Percentiles rank a stretch among this genome's conserved stretches.
Conservation (phyloP, 345 rosid species). For the Acer negundo region DNA sequence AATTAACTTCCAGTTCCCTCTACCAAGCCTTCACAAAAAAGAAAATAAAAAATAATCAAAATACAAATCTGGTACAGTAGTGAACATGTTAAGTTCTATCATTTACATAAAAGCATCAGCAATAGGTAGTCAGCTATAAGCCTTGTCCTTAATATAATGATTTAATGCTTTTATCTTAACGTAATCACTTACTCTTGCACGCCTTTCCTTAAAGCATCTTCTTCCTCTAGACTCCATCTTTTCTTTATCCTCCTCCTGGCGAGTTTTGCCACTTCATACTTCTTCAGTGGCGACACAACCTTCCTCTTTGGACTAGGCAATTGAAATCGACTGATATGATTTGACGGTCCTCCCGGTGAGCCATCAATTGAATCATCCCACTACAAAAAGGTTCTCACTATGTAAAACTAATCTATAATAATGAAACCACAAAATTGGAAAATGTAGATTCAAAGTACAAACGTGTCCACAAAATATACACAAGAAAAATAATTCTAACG, state of each 20-base stretch:
- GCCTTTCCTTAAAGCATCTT: slow-evolving; percentile 51
- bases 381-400: slow-evolving; percentile 27
- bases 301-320: slow-evolving; percentile 30
- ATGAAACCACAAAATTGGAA: not conserved
- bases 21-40: slow-evolving; percentile 41
- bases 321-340: slow-evolving; percentile 3
- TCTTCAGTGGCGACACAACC: slow-evolving; percentile 34
- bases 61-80: not conserved
- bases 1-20: slow-evolving; percentile 52
- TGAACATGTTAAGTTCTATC: no score
- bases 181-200: slow-evolving; percentile 33
- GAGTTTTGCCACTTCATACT: slow-evolving; percentile 15
- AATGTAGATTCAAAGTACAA: not conserved
- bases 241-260: slow-evolving; percentile 33
- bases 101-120: no score
- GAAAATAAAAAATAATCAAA: not conserved
- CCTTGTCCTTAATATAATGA: no score
- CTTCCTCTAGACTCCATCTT: slow-evolving; percentile 57
- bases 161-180: not conserved
- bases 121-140: no score
- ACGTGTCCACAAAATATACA: not conserved
- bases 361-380: slow-evolving; percentile 54
- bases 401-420: not conserved
- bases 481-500: not conserved
- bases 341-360: slow-evolving; percentile 29